Evolutionary conservation across 2,329 filamentous ascomycete genomes (phyloP), one percentile per base, ranked within the genome.

Genomic region (Xylaria multiplex): DNA sequence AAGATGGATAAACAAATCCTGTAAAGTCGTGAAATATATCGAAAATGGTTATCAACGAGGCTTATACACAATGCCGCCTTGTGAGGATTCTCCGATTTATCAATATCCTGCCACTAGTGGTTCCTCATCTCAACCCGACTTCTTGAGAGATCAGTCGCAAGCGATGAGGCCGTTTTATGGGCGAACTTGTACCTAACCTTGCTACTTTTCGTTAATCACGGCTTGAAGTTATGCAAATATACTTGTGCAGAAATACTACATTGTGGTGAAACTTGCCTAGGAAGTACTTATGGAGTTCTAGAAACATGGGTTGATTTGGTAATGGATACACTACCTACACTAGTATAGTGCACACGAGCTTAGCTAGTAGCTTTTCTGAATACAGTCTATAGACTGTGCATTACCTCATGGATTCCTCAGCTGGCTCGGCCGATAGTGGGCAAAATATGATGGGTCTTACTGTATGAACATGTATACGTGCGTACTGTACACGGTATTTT

Each of bases 311-410:
- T 43, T 56, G 45, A 50, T 59, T 49, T 58, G 43, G 27, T 45
- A 27, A 54, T 50, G 16, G 6, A 13, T n/a, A n/a, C n/a, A n/a
- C n/a, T n/a, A n/a, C n/a, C n/a, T 32, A 35, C 58, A 3, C 11
- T 37, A 37, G 35, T 6, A 32, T 52, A 27, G 27, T 27, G 27
- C 5, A 27, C 27, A 27, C 27, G 2, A 27, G 27, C 5, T 8
- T 35, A 35, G 9, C 32, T 9, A 1, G 7, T 40, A 40, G 2
- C 37, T 13, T 14, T 59, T 2, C 11, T 49, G 27, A 3, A 8
- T 13, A 63, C 60, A 52, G 60, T 63, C 2, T 6, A 11, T 13
- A 4, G 6, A 63, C 60, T 22, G 60, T 63, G 37, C 27, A 9
- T 52, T 24, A 19, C 35, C 22, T 52, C 14, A 57, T 13, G 13